A percentile compares a stretch with the other conserved stretches of the same genome.
Evolutionary conservation across 2,329 filamentous ascomycete genomes (phyloP).

Genomic region (Trichoderma oligosporum): DNA sequence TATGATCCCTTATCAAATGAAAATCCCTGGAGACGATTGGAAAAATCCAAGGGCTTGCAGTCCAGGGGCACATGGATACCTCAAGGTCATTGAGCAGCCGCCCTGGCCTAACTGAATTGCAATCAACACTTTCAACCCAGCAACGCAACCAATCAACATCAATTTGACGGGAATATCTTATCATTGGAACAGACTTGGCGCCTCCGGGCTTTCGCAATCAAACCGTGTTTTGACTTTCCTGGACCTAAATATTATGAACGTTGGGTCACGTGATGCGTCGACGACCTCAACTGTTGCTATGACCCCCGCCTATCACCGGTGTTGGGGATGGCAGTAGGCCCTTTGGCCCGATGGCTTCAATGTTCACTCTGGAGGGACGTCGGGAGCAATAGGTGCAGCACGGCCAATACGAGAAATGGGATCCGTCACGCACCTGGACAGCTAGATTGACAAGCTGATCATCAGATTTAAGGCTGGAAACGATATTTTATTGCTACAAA

Average conservation of each 20-base stretch:
- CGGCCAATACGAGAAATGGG: neutral
- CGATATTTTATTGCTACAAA: slow-evolving; percentile 15
- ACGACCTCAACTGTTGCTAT: too few species aligned
- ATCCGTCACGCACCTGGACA: neutral
- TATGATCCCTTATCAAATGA: slow-evolving; percentile 66
- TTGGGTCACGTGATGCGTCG: slow-evolving; percentile 5
- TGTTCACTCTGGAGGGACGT: neutral
- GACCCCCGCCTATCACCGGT: too few species aligned
- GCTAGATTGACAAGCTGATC: neutral
- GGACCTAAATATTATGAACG: neutral
- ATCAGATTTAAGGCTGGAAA: slow-evolving; percentile 4
- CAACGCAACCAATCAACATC: neutral
- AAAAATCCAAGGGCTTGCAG: slow-evolving; percentile 44
- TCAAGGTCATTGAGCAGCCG: slow-evolving; percentile 8
- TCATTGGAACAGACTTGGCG: too few species aligned
- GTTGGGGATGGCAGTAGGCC: neutral
- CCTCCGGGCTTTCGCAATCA: neutral
- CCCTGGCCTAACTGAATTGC: neutral
- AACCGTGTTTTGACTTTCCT: neutral
- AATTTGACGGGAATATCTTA: too few species aligned
- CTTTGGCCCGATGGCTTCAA: neutral
- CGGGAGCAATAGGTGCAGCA: neutral
- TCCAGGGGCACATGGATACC: slow-evolving; percentile 45
- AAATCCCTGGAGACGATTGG: slow-evolving; percentile 66
- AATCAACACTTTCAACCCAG: neutral